Percentiles rank a stretch among this genome's conserved stretches.
Conservation (phyloP, 75 land plant genomes). For the Selaginella tamariscina region DNA sequence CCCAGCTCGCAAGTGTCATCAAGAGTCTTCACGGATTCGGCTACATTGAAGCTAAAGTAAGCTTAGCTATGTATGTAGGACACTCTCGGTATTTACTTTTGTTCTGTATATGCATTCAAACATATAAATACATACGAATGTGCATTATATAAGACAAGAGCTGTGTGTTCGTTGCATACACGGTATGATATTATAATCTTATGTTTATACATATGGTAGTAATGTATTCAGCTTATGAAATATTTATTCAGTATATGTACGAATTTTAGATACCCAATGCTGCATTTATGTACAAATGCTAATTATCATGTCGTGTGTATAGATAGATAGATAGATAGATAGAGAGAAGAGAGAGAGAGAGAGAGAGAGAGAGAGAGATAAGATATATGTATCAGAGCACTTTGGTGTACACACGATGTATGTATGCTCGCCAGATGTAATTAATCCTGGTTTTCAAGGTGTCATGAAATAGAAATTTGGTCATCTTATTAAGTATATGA, state of each 20-base stretch:
- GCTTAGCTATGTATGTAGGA: too few relatives aligned
- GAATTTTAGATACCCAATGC: too few relatives aligned
- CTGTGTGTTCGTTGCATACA: neutral
- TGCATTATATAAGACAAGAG: neutral
- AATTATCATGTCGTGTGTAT: too few relatives aligned
- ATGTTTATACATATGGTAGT: neutral
- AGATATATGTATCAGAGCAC: too few relatives aligned
- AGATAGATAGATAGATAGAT: too few relatives aligned
- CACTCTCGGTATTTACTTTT: neutral
- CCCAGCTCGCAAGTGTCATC: constrained; percentile 53
- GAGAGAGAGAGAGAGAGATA: too few relatives aligned
- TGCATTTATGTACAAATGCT: too few relatives aligned
- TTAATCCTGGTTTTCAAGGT: too few relatives aligned
- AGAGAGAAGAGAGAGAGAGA: too few relatives aligned
- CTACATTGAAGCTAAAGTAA: constrained; percentile 59
- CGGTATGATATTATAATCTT: neutral
- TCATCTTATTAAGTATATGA: neutral
- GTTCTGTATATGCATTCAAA: neutral
- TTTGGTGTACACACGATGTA: too few relatives aligned
- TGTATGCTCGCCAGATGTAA: too few relatives aligned
- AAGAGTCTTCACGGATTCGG: constrained; percentile 69
- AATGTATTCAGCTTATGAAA: neutral
- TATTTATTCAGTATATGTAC: too few relatives aligned
- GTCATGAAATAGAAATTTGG: neutral
- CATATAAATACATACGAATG: neutral